Evolutionary conservation across 129 eudicot species (phyloP).

Genomic region (Escallonia rubra): DNA sequence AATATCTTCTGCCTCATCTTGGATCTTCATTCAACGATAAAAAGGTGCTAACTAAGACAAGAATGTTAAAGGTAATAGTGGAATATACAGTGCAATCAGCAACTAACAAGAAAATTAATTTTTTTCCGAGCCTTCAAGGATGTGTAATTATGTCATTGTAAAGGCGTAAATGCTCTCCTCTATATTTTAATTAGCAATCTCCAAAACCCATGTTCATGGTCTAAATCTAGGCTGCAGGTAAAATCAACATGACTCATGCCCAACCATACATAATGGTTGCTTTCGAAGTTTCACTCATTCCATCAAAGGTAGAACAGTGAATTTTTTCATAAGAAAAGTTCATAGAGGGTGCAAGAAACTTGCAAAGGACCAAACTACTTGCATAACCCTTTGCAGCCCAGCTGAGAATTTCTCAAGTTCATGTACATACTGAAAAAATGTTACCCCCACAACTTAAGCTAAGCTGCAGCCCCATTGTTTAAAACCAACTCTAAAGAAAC

Average conservation of each 20-base stretch:
- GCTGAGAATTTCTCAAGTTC: too few species aligned
- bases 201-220: not conserved
- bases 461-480: too few species aligned
- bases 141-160: not conserved
- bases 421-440: too few species aligned
- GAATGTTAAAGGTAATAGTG: conserved; percentile 7
- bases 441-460: too few species aligned
- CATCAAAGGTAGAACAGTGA: not conserved
- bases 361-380: too few species aligned
- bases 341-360: too few species aligned
- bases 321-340: too few species aligned
- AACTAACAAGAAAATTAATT: too few species aligned
- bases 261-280: not conserved
- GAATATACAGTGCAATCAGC: too few species aligned
- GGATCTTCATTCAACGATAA: conserved; percentile 38
- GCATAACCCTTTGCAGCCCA: too few species aligned
- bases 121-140: not conserved
- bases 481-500: too few species aligned
- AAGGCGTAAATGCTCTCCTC: not conserved
- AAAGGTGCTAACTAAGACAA: conserved; percentile 3
- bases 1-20: conserved; percentile 74
- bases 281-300: not conserved
- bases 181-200: not conserved
- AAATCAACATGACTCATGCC: not conserved
- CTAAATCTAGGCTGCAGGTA: not conserved